A percentile compares a stretch with the other conserved stretches of the same genome.
phyloP scores from a whole-genome alignment of 163 green algal species.

The Scenedesmus sp. region DNA sequence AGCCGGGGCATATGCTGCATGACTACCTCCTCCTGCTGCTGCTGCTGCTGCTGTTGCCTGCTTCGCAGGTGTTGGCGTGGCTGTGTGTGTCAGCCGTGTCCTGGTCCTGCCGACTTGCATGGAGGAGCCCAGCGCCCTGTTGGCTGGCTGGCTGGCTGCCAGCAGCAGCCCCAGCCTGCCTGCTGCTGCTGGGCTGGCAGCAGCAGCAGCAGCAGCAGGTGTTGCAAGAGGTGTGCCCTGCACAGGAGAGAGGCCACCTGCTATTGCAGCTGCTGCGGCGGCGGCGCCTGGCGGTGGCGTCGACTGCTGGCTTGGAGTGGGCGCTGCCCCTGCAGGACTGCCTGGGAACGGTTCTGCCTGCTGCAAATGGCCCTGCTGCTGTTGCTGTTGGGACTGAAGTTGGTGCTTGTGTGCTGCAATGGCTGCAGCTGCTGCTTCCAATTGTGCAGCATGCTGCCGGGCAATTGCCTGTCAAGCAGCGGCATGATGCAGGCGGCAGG shows the following conservation, averaged over 20 bases:
- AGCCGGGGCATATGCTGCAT: neutral
- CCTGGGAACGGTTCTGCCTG: neutral
- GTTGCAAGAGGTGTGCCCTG: neutral
- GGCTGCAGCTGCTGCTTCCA: neutral
- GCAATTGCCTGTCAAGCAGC: conserved; percentile 7
- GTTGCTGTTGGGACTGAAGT: neutral
- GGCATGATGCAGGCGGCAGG: neutral
- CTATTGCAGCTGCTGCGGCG: conserved; percentile 1
- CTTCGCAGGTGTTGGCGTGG: neutral
- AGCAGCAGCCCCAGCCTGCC: conserved; percentile 22
- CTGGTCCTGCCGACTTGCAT: neutral
- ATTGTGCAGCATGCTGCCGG: neutral
- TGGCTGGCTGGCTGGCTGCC: conserved; percentile 29
- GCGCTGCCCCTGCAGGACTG: neutral
- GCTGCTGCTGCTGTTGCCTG: conserved; percentile 25
- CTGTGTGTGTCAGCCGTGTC: neutral
- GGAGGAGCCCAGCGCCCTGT: conserved; percentile 19
- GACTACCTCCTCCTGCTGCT: conserved; percentile 28
- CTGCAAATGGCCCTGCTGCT: neutral
- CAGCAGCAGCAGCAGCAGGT: conserved; percentile 14
- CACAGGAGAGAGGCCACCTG: neutral
- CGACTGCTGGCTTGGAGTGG: neutral
- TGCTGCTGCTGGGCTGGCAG: conserved; percentile 27
- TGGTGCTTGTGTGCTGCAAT: neutral
- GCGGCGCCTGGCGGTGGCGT: neutral